Evolutionary conservation across 2,329 filamentous ascomycete species (phyloP).

Genomic region (Colletotrichum lentis): DNA sequence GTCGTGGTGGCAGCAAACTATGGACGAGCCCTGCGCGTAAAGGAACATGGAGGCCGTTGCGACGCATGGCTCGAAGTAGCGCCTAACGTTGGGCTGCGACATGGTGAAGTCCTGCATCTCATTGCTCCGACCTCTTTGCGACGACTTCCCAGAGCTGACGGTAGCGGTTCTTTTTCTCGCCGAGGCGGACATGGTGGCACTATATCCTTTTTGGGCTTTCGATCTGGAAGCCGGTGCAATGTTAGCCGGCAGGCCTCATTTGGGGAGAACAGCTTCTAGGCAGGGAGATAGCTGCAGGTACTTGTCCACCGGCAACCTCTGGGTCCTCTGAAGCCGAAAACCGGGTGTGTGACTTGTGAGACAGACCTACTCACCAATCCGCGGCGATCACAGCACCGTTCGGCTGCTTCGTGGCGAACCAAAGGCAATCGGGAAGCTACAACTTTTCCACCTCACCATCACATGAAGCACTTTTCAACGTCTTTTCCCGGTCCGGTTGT

Average conservation of each 20-base stretch:
- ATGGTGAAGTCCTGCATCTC: slow-evolving; percentile 63
- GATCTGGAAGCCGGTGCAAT: slow-evolving; percentile 38
- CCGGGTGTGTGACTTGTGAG: slow-evolving; percentile 44
- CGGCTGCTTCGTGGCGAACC: slow-evolving; percentile 39
- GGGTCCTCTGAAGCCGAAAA: slow-evolving; percentile 38
- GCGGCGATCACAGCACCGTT: slow-evolving; percentile 41
- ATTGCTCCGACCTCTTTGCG: slow-evolving; percentile 54
- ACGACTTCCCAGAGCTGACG: slow-evolving; percentile 65
- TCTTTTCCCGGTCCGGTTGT: slow-evolving; percentile 44
- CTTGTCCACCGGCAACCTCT: slow-evolving; percentile 17
- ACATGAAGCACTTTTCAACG: slow-evolving; percentile 48
- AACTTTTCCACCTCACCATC: slow-evolving; percentile 48
- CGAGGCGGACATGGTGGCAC: slow-evolving; percentile 65
- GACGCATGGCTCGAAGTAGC: slow-evolving; percentile 83
- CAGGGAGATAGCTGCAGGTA: slow-evolving; percentile 40
- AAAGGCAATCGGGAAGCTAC: slow-evolving; percentile 44
- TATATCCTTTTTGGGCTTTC: slow-evolving; percentile 46
- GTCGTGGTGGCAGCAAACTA: slow-evolving; percentile 92
- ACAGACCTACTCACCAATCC: slow-evolving; percentile 53
- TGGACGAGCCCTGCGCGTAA: slow-evolving; percentile 81
- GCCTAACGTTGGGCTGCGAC: slow-evolving; percentile 58
- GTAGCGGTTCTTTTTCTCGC: slow-evolving; percentile 67
- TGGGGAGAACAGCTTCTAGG: slow-evolving; percentile 39
- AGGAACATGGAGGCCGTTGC: slow-evolving; percentile 91
- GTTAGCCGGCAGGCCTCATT: slow-evolving; percentile 44